These are phyloP conservation scores for Penicillium bovifimosum DNA, from an alignment of 495 filamentous ascomycete species.

Conservation along the genomic window DNA sequence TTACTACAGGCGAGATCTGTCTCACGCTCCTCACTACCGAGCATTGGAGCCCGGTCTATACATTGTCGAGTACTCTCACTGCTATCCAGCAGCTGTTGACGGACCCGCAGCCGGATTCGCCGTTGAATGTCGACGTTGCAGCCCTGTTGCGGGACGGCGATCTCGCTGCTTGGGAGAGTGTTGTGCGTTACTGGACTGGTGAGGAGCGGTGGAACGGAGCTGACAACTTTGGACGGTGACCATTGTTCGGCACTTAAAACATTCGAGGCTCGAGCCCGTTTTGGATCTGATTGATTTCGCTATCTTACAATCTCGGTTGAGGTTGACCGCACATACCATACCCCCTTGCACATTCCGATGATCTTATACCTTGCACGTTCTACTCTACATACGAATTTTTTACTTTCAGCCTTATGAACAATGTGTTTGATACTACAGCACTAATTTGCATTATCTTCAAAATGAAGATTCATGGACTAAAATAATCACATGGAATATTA, in stretches of 20 bases:
- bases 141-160: conserved; percentile 72
- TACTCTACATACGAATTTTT: not conserved
- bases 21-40: conserved; percentile 75
- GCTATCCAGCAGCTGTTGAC: conserved; percentile 72
- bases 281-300: not conserved
- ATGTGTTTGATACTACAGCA: not conserved
- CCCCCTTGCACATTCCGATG: conserved; percentile 16
- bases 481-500: conserved; percentile 8
- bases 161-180: conserved; percentile 63
- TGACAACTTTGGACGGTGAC: conserved; percentile 10
- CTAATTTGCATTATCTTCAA: conserved; percentile 6
- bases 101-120: conserved; percentile 72
- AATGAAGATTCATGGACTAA: conserved; percentile 2
- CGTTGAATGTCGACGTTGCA: conserved; percentile 86
- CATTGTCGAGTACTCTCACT: conserved; percentile 68
- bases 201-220: conserved; percentile 42
- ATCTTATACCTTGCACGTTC: conserved; percentile 4
- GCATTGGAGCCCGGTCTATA: conserved; percentile 81
- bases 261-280: not conserved
- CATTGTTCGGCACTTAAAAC: not conserved
- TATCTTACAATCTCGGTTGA: not conserved
- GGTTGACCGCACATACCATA: conserved; percentile 13
- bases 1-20: conserved; percentile 85
- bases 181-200: conserved; percentile 75
- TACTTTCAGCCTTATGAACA: not conserved